A percentile compares a stretch with the other conserved stretches of the same genome.
These are phyloP conservation scores for Quercus variabilis DNA, from an alignment of 306 rosid genomes.

Conservation along the genomic window DNA sequence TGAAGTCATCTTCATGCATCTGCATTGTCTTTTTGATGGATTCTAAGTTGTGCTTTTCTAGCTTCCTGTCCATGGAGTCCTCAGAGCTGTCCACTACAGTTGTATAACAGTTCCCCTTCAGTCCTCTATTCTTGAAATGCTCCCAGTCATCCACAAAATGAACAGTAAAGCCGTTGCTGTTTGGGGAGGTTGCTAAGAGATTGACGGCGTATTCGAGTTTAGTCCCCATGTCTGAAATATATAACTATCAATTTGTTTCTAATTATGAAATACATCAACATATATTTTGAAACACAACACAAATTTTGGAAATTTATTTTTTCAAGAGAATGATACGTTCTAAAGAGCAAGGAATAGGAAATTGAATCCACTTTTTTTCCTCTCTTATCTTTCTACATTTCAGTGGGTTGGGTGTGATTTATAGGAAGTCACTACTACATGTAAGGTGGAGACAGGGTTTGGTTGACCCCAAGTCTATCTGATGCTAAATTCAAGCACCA, in stretches of 20 bases:
- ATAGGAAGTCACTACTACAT: constrained; percentile 28
- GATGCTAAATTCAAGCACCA: constrained; percentile 34
- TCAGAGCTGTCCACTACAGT: constrained; percentile 34
- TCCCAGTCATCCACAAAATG: constrained; percentile 69
- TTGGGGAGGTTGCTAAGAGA: constrained; percentile 46
- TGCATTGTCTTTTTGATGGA: constrained; percentile 79
- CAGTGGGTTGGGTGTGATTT: constrained; percentile 36
- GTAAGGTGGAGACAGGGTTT: constrained; percentile 40
- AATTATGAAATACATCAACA: neutral
- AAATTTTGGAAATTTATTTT: too few species aligned
- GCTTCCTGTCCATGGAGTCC: constrained; percentile 53
- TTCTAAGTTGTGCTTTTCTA: constrained; percentile 54
- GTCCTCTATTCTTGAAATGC: constrained; percentile 40
- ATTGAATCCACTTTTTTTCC: neutral
- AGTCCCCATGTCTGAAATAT: constrained; percentile 84
- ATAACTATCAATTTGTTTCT: constrained; percentile 3
- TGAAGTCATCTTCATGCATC: constrained; percentile 79
- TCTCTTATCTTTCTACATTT: constrained; percentile 9
- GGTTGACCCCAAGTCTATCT: constrained; percentile 38
- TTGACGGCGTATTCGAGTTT: constrained; percentile 62
- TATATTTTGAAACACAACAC: neutral
- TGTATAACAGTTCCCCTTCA: constrained; percentile 27
- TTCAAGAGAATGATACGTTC: neutral
- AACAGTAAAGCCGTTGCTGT: constrained; percentile 44
- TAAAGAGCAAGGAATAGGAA: constrained; percentile 6